A percentile compares a stretch with the other conserved stretches of the same genome.
Evolutionary conservation across 139 green algal genomes (phyloP).

Genomic region (Micractinium sp.): DNA sequence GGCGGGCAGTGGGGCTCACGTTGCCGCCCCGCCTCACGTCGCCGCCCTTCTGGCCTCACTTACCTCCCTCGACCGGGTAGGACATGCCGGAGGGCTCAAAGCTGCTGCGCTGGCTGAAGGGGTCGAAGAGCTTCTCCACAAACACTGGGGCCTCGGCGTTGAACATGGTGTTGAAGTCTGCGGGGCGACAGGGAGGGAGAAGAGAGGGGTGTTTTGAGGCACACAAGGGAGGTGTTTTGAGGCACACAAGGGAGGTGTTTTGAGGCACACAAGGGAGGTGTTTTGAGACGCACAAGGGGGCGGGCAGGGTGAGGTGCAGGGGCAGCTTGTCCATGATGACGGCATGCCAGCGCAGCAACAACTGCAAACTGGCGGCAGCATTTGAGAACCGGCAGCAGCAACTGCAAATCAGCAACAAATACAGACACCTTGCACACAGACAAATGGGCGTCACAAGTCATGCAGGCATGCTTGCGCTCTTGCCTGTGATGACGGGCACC

Average conservation of each 20-base stretch:
- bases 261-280: neutral
- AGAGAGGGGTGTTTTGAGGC: neutral
- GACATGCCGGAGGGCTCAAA: conserved; percentile 24
- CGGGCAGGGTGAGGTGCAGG: neutral
- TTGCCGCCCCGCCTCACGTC: no score
- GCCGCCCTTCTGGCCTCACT: neutral
- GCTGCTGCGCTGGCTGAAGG: conserved; percentile 13
- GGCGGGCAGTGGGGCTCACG: no score
- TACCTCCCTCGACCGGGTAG: conserved; percentile 14
- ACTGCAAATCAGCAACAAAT: neutral
- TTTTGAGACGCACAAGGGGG: neutral
- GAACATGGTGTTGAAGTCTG: conserved; percentile 60
- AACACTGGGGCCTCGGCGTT: conserved; percentile 32
- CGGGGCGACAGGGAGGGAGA: neutral
- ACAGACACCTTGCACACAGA: no score
- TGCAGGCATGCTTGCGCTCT: no score
- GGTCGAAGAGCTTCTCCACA: conserved; percentile 32
- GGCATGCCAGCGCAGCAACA: no score
- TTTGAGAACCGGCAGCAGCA: no score
- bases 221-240: neutral
- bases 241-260: neutral
- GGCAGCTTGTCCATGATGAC: neutral
- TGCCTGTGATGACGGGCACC: conserved; percentile 50
- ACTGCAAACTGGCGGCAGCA: no score
- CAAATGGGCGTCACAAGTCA: no score